A percentile compares a stretch with the other conserved stretches of the same genome.
These are phyloP conservation scores for Penicillium mononematosum DNA, from an alignment of 495 filamentous ascomycete genomes.

Conservation along the genomic window DNA sequence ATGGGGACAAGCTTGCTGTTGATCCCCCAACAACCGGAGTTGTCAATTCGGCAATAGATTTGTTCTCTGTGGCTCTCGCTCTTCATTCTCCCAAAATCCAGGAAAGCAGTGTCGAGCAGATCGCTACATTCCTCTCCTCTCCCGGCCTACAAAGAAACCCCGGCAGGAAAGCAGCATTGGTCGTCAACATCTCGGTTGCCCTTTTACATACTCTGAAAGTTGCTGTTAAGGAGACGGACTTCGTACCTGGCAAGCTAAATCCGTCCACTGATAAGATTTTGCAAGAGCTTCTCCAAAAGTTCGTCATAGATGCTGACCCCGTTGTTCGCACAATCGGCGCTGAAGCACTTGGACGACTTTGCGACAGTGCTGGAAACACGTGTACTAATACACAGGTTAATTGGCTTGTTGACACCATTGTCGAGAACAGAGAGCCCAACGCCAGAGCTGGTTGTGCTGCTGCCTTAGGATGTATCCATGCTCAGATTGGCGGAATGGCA, in stretches of 20 bases:
- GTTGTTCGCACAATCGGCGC: slow-evolving; percentile 83
- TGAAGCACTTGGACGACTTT: slow-evolving; percentile 85
- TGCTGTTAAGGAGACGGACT: slow-evolving; percentile 72
- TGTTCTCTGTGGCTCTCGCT: slow-evolving; percentile 88
- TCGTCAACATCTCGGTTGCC: slow-evolving; percentile 83
- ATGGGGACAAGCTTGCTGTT: slow-evolving; percentile 53
- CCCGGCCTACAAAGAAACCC: slow-evolving; percentile 78
- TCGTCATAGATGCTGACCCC: slow-evolving; percentile 78
- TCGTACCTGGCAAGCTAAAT: slow-evolving; percentile 69
- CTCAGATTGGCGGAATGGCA: slow-evolving; percentile 96
- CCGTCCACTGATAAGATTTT: slow-evolving; percentile 80
- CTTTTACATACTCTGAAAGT: slow-evolving; percentile 79
- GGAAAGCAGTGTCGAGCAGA: slow-evolving; percentile 90
- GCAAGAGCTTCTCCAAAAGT: slow-evolving; percentile 75
- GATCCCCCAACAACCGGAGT: slow-evolving; percentile 90
- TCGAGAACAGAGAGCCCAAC: slow-evolving; percentile 87
- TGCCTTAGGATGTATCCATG: slow-evolving; percentile 89
- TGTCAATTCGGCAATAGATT: slow-evolving; percentile 85
- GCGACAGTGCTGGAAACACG: slow-evolving; percentile 79
- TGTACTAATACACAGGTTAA: slow-evolving; percentile 90
- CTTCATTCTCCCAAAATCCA: slow-evolving; percentile 87
- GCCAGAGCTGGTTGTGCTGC: slow-evolving; percentile 91
- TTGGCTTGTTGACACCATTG: slow-evolving; percentile 88
- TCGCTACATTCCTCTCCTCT: slow-evolving; percentile 80
- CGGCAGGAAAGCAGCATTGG: slow-evolving; percentile 83